Base-by-base conservation (phyloP, 495 filamentous ascomycete genomes). In the Entonaema liquescens region DNA sequence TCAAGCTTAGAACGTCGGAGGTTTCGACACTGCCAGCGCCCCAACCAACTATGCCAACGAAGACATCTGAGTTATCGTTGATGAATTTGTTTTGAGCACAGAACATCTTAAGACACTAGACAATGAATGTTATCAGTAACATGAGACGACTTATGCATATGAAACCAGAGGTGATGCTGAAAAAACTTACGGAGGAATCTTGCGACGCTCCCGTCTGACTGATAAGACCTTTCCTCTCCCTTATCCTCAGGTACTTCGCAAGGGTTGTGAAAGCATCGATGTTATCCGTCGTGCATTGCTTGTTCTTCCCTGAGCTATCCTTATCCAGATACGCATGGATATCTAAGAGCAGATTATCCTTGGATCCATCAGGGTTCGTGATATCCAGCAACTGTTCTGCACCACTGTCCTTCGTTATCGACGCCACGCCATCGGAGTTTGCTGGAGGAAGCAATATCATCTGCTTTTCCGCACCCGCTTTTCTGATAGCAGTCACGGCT, bases 401-500 rank as follows among this genome's bases (percentile, higher is more conserved):
- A 36, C 76, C 77, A 1, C 85, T 85, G 59, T 73, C 78, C 5
- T 73, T 71, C 17, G 84, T 74, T 38, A 87, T 81, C 3, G 74
- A 74, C 28, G 74, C 81, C 6, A 85, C 85, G 59, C 75, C 78
- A 25, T 86, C 83, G 68, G 85, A 89, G 59, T 79, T 79, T 28
- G 78, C 82, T 11, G 83, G 83, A 12, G 81, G 79, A 15, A 83
- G 76, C n/a, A 83, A 62, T 59, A 83, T 89, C 72, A 84, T 82
- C 53, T 90, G 84, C n/a, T 70, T 71, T n/a, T 79, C 83, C 4
- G 87, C 88, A 19, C 88, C 88, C 31, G 87, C 83, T 13, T 81
- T 68, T 49, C 88, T 81, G 65, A 91, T 89, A 7, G 86, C 87
- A 1, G 83, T 85, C 1, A 91, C 86, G 47, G 78, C 85, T 17